phyloP scores from a whole-genome alignment of 371 early-diverging fungal species.

The Phascolomyces articulosus region DNA sequence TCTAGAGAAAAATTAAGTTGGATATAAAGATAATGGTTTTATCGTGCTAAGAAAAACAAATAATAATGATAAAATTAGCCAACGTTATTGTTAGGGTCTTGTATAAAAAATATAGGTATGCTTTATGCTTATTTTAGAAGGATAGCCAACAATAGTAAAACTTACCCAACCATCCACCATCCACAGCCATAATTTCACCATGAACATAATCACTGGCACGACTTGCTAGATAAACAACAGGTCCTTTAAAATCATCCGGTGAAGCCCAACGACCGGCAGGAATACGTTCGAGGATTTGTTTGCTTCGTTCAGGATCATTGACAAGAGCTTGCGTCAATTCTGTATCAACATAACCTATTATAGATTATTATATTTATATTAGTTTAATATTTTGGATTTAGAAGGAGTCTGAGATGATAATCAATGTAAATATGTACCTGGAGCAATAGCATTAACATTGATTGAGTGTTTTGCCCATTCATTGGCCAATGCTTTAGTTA shows the following conservation, averaged over 20 bases:
- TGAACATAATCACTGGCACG: conserved; percentile 46
- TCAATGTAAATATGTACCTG: conserved; percentile 40
- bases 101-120: too few species aligned
- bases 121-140: too few species aligned
- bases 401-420: too few species aligned
- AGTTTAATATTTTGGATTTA: too few species aligned
- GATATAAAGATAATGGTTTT: too few species aligned
- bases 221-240: conserved; percentile 46
- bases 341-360: conserved; percentile 53
- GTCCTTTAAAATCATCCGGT: conserved; percentile 53
- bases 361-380: neutral
- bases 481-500: conserved; percentile 67
- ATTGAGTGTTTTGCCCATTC: conserved; percentile 58
- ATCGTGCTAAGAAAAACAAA: too few species aligned
- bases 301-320: conserved; percentile 21
- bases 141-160: neutral
- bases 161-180: conserved; percentile 54
- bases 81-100: too few species aligned
- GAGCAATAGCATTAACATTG: conserved; percentile 60
- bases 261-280: conserved; percentile 53
- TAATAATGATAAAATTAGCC: too few species aligned
- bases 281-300: conserved; percentile 33
- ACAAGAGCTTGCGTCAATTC: conserved; percentile 50
- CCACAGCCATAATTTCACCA: conserved; percentile 52
- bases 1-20: too few species aligned